Evolutionary conservation across 2,329 filamentous ascomycete species (phyloP).

Genomic region (Metarhizium rileyi): DNA sequence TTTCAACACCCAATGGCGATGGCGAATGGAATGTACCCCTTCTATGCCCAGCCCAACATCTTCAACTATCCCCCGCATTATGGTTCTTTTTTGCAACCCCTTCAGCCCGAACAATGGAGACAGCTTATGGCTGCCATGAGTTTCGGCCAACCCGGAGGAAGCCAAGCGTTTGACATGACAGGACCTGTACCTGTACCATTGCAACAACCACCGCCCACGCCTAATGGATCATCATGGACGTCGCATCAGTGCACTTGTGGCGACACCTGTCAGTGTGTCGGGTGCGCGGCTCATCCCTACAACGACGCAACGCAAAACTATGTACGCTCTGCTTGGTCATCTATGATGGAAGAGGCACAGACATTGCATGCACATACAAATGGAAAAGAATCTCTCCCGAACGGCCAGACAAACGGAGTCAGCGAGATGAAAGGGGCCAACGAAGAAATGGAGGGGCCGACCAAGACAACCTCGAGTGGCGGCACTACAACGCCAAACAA

Average conservation of each 20-base stretch:
- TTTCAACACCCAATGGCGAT: constrained; percentile 27
- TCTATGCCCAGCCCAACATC: constrained; percentile 33
- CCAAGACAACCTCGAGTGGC: constrained; percentile 13
- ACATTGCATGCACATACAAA: constrained; percentile 11
- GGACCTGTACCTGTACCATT: constrained; percentile 13
- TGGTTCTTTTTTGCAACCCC: constrained; percentile 44
- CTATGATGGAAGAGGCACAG: constrained; percentile 26
- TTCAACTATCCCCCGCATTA: constrained; percentile 45
- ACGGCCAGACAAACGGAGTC: constrained; percentile 13
- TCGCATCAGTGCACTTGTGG: constrained; percentile 50
- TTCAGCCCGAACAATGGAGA: constrained; percentile 44
- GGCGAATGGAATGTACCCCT: constrained; percentile 29
- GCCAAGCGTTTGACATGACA: constrained; percentile 15
- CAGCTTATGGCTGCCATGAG: constrained; percentile 33
- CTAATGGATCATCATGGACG: constrained; percentile 19
- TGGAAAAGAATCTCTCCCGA: neutral
- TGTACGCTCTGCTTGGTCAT: constrained; percentile 38
- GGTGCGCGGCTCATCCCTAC: constrained; percentile 58
- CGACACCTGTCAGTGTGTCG: constrained; percentile 55
- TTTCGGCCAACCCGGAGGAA: constrained; percentile 1
- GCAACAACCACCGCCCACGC: constrained; percentile 9
- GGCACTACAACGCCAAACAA: constrained; percentile 10
- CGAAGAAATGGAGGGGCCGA: constrained; percentile 12
- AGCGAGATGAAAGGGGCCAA: constrained; percentile 19
- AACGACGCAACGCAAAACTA: constrained; percentile 51